Conservation (phyloP, 768 basidiomycete genomes). For the Trichaptum fuscoviolaceum region DNA sequence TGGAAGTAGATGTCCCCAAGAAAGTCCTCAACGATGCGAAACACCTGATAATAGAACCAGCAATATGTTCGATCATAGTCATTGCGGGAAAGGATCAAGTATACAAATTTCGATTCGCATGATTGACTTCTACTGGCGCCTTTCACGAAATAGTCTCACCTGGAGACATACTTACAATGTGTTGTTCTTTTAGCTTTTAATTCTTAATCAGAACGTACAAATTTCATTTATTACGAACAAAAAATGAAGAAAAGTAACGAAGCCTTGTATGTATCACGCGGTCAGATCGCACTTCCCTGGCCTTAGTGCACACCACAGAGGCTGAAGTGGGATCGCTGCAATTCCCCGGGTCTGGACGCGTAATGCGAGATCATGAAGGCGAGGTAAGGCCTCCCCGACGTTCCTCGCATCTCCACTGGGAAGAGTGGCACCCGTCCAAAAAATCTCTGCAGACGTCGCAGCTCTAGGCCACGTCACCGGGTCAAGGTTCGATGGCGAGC, state of each 20-base stretch:
- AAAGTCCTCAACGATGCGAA: not conserved
- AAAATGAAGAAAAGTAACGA: constrained; percentile 1
- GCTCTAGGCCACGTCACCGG: constrained; percentile 43
- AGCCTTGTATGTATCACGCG: not conserved
- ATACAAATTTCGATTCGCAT: not conserved
- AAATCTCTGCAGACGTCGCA: constrained; percentile 44
- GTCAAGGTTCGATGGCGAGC: constrained; percentile 38
- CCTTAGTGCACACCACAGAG: constrained; percentile 50
- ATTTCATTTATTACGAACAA: not conserved
- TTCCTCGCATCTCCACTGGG: constrained; percentile 30
- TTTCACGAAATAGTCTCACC: no score
- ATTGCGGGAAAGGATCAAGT: not conserved
- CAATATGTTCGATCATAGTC: not conserved
- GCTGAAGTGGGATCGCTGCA: constrained; percentile 45
- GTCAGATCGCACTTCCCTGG: constrained; percentile 36
- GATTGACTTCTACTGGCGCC: not conserved
- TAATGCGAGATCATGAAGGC: constrained; percentile 46
- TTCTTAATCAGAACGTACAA: no score
- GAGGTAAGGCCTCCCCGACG: constrained; percentile 37
- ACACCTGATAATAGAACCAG: not conserved
- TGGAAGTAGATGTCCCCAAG: not conserved
- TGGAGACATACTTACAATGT: no score
- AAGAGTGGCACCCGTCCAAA: constrained; percentile 40
- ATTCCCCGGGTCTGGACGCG: constrained; percentile 41
- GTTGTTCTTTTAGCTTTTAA: no score